These are phyloP conservation scores for Umbelopsis vinacea DNA, from an alignment of 192 early-diverging fungal species.

Conservation along the genomic window DNA sequence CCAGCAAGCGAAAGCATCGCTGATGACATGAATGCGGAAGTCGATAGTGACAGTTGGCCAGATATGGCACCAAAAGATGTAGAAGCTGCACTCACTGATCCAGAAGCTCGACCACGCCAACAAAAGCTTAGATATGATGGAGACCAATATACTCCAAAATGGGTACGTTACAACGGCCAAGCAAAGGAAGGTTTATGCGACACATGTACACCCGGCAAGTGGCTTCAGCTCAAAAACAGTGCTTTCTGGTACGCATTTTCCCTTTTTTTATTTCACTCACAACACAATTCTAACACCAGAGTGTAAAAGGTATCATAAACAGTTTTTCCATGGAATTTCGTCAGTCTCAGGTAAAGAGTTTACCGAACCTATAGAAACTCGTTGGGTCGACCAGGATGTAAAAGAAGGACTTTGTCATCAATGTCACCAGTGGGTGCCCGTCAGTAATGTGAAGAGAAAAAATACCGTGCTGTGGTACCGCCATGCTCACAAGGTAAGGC, in stretches of 20 bases:
- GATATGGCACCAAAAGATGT: constrained; percentile 44
- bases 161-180: constrained; percentile 78
- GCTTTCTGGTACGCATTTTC: constrained; percentile 70
- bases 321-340: constrained; percentile 87
- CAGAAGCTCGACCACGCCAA: constrained; percentile 62
- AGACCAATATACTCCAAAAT: constrained; percentile 83
- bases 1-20: background rate
- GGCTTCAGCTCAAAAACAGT: constrained; percentile 88
- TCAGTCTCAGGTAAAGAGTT: constrained; percentile 81
- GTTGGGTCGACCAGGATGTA: constrained; percentile 67
- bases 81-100: constrained; percentile 49
- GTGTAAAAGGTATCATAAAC: constrained; percentile 84
- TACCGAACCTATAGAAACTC: constrained; percentile 70
- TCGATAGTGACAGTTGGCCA: constrained; percentile 33
- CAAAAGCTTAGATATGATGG: constrained; percentile 73
- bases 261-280: constrained; percentile 18
- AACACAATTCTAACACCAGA: background rate
- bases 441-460: constrained; percentile 75
- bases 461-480: constrained; percentile 84
- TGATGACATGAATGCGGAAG: background rate
- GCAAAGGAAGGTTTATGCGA: constrained; percentile 86
- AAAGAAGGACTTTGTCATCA: constrained; percentile 85
- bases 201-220: constrained; percentile 78
- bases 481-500: constrained; percentile 75
- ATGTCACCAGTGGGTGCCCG: constrained; percentile 81